These are phyloP conservation scores for Ganoderma leucocontextum DNA, from an alignment of 1,284 basidiomycete species.

Conservation along the genomic window DNA sequence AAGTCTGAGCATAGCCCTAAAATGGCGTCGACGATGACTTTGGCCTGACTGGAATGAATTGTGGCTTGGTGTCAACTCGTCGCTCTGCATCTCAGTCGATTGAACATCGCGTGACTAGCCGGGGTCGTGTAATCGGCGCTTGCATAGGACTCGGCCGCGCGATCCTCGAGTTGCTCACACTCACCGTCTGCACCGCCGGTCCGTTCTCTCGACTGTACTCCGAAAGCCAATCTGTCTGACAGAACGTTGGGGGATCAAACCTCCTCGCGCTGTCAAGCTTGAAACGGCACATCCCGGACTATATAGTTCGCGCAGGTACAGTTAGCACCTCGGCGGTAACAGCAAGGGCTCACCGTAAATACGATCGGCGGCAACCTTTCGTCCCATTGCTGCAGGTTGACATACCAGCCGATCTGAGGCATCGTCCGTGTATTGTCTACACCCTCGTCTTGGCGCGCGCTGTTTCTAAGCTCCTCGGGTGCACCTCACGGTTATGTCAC, in stretches of 20 bases:
- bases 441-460: background rate
- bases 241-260: constrained; percentile 1
- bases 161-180: background rate
- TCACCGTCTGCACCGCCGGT: background rate
- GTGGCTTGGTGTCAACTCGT: background rate
- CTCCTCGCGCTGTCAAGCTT: background rate
- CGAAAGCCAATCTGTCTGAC: background rate
- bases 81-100: background rate
- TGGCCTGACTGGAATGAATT: too few species aligned
- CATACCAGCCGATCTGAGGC: background rate
- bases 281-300: background rate
- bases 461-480: background rate
- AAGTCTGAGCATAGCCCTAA: background rate
- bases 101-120: background rate
- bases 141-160: background rate
- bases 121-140: background rate
- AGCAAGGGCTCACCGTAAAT: background rate
- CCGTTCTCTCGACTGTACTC: background rate
- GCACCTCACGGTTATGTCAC: background rate
- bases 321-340: background rate
- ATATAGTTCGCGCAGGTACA: background rate
- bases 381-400: background rate
- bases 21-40: background rate
- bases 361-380: background rate
- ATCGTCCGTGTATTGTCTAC: background rate